These are phyloP conservation scores for Akanthomyces muscarius DNA, from an alignment of 2,329 filamentous ascomycete genomes.

Conservation along the genomic window DNA sequence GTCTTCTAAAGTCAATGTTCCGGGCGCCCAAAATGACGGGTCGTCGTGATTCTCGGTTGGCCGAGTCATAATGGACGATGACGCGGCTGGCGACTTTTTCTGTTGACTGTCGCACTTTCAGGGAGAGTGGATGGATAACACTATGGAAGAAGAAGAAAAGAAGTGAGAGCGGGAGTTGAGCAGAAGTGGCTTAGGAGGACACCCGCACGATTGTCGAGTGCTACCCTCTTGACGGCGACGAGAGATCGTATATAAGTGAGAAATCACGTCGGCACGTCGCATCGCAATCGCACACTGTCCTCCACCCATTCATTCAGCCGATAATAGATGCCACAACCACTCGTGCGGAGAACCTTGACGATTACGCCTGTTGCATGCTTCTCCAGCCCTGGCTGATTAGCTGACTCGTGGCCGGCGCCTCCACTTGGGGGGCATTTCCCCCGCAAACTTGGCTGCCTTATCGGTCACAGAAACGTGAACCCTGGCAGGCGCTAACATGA, in stretches of 20 bases:
- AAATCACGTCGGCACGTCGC: background rate
- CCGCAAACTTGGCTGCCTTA: constrained; percentile 3
- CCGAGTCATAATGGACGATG: background rate
- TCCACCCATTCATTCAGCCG: background rate
- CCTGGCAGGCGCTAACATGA: background rate
- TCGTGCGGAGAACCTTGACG: background rate
- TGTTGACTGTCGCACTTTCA: background rate
- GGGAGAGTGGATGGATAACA: background rate
- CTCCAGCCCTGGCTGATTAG: too few relatives aligned
- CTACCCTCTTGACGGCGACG: background rate
- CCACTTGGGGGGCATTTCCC: constrained; percentile 3
- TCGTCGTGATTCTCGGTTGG: background rate
- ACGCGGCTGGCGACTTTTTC: background rate
- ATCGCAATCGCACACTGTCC: background rate
- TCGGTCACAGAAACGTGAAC: background rate
- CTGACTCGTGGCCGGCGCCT: background rate
- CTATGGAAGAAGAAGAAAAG: background rate
- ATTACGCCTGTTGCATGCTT: background rate
- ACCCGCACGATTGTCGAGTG: background rate
- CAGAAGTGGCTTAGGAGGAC: background rate
- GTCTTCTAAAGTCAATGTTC: constrained; percentile 5
- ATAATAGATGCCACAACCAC: background rate
- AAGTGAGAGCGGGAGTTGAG: background rate
- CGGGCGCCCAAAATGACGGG: background rate
- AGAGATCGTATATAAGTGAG: background rate